phyloP scores from a whole-genome alignment of 2,329 filamentous ascomycete genomes.

The Bipolaris cookei region DNA sequence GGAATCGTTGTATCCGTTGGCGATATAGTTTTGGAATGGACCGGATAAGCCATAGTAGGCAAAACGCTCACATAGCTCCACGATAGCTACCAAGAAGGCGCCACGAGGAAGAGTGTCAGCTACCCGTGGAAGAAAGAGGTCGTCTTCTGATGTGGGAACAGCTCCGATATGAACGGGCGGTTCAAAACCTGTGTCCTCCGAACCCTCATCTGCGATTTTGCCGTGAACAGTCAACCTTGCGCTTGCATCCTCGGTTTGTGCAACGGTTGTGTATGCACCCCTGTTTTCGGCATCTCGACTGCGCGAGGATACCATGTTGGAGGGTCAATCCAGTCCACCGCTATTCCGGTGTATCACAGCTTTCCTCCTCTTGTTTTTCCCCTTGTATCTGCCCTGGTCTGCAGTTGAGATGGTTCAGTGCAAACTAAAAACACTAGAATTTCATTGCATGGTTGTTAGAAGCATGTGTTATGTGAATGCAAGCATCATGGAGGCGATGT shows the following conservation, averaged over 20 bases:
- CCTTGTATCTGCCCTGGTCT: background rate
- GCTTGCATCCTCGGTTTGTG: conserved; percentile 37
- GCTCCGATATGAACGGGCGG: conserved; percentile 28
- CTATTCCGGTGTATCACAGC: background rate
- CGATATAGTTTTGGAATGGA: conserved; percentile 59
- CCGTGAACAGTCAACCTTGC: conserved; percentile 25
- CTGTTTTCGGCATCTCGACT: conserved; percentile 21
- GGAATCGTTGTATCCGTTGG: conserved; percentile 48
- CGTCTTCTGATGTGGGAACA: conserved; percentile 35
- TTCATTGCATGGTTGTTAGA: background rate
- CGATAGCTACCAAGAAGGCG: conserved; percentile 56
- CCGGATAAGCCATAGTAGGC: conserved; percentile 55
- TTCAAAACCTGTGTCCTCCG: conserved; percentile 3
- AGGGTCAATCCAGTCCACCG: background rate
- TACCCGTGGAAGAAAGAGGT: conserved; percentile 41
- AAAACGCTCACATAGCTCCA: conserved; percentile 59
- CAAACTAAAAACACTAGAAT: background rate
- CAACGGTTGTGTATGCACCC: conserved; percentile 42
- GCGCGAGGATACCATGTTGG: conserved; percentile 33
- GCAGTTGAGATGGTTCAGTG: background rate
- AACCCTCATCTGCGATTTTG: conserved; percentile 13
- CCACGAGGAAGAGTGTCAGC: conserved; percentile 54
- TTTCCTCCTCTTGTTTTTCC: background rate
- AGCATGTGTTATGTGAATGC: background rate
- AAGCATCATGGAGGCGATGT: background rate